Conservation (phyloP, 73 alveolate species). For the Tetrahymena thermophila region DNA sequence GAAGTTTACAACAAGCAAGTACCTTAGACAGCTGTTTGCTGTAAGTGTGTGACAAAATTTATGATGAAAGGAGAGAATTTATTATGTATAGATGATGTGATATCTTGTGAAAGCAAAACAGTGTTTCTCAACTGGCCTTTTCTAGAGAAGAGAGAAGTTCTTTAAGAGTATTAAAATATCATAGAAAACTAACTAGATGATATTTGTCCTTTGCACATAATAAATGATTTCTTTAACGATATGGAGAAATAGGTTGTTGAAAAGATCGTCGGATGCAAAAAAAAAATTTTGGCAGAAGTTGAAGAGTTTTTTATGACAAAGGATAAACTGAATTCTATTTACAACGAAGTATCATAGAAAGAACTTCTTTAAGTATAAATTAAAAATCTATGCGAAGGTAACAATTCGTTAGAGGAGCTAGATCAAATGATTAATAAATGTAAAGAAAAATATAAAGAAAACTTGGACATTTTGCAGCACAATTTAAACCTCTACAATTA, state of each 20-base stretch:
- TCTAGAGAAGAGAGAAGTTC: not conserved
- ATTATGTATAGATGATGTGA: not conserved
- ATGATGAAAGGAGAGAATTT: not conserved
- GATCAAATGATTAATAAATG: not conserved
- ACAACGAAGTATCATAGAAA: not conserved
- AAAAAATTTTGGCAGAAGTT: not conserved
- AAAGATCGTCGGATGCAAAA: not conserved
- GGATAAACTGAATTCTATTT: not conserved
- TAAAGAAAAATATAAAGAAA: not conserved
- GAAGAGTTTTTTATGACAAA: not conserved
- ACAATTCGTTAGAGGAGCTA: not conserved
- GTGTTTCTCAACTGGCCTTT: not conserved
- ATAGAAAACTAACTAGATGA: not conserved
- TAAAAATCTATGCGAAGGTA: not conserved
- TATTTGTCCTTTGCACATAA: not conserved
- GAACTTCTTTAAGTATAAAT: not conserved
- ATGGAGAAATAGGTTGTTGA: not conserved
- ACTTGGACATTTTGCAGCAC: not conserved
- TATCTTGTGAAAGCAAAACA: not conserved
- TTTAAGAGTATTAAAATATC: not conserved
- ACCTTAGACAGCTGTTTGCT: not conserved
- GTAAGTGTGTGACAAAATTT: not conserved
- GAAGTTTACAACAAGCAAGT: not conserved
- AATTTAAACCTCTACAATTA: not conserved
- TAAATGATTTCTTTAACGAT: not conserved